Evolutionary conservation across 129 eudicot species (phyloP).

Genomic region (Saposhnikovia divaricata): DNA sequence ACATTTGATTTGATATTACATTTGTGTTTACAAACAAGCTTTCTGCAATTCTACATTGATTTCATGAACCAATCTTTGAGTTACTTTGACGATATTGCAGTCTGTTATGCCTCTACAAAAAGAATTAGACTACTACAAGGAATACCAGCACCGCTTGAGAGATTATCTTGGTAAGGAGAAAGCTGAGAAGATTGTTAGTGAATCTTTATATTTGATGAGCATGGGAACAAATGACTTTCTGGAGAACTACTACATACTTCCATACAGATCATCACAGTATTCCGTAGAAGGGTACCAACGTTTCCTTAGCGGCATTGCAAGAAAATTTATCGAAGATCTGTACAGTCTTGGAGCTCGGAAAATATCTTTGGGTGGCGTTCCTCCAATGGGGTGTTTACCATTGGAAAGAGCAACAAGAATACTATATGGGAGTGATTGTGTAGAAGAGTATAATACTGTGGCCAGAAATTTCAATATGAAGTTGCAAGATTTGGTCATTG

Average conservation of each 20-base stretch:
- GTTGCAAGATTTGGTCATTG: slow-evolving; percentile 38
- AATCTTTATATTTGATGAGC: slow-evolving; percentile 72
- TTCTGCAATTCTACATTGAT: neutral
- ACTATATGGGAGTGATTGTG: slow-evolving; percentile 25
- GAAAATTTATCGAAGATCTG: slow-evolving; percentile 39
- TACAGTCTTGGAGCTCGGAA: slow-evolving; percentile 75
- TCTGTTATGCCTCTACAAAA: slow-evolving; percentile 78
- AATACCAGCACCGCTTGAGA: slow-evolving; percentile 46
- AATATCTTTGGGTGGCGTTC: slow-evolving; percentile 64
- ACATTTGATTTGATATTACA: neutral
- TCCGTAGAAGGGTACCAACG: slow-evolving; percentile 47
- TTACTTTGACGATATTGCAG: slow-evolving; percentile 34
- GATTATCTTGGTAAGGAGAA: slow-evolving; percentile 40
- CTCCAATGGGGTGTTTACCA: slow-evolving; percentile 94
- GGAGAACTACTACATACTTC: slow-evolving; percentile 61
- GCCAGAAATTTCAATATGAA: slow-evolving; percentile 57
- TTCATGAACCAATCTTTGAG: neutral
- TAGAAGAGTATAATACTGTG: slow-evolving; percentile 56
- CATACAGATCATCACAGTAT: slow-evolving; percentile 36
- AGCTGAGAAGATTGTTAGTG: slow-evolving; percentile 36
- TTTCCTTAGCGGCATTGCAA: slow-evolving; percentile 44
- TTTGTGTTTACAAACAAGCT: neutral
- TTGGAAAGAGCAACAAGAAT: slow-evolving; percentile 48
- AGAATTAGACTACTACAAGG: slow-evolving; percentile 66
- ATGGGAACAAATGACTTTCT: slow-evolving; percentile 86